Evolutionary conservation across 225 moss, liverwort and hornwort species (phyloP).

Genomic region (Bryum argenteum): DNA sequence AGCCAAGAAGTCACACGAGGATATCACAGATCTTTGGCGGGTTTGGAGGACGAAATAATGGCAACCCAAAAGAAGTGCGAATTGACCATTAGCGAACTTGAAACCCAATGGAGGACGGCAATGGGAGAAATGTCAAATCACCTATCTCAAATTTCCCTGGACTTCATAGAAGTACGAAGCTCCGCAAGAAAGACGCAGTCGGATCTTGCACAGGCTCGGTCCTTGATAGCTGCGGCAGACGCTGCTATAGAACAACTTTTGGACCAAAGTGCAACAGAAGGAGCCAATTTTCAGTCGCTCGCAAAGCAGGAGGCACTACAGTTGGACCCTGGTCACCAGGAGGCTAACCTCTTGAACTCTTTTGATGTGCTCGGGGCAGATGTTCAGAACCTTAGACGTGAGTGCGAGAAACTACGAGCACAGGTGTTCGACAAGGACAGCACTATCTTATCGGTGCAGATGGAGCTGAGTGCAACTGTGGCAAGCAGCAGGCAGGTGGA

Average conservation of each 20-base stretch:
- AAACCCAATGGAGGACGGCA: constrained; percentile 30
- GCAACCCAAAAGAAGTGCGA: constrained; percentile 24
- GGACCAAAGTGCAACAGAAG: constrained; percentile 26
- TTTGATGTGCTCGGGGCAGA: constrained; percentile 41
- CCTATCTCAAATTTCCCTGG: constrained; percentile 33
- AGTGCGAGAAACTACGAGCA: constrained; percentile 38
- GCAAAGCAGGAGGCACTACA: constrained; percentile 37
- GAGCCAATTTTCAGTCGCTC: constrained; percentile 28
- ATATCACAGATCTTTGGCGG: constrained; percentile 19
- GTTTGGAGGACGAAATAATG: constrained; percentile 33
- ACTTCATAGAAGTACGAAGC: constrained; percentile 37
- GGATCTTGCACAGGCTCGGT: constrained; percentile 41
- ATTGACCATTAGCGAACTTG: constrained; percentile 30
- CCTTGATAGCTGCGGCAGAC: constrained; percentile 48
- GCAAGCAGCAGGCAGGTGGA: constrained; percentile 40
- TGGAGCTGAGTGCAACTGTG: constrained; percentile 39
- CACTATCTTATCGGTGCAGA: constrained; percentile 36
- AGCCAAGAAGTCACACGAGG: constrained; percentile 33
- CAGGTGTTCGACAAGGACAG: constrained; percentile 47
- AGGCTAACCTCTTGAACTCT: background rate
- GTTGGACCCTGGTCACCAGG: constrained; percentile 48
- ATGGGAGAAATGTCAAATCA: constrained; percentile 42
- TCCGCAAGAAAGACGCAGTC: constrained; percentile 18
- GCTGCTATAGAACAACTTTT: constrained; percentile 41
- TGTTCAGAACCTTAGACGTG: constrained; percentile 34